Conservation (phyloP, 805 yeast species). For the Yarrowia sp. region DNA sequence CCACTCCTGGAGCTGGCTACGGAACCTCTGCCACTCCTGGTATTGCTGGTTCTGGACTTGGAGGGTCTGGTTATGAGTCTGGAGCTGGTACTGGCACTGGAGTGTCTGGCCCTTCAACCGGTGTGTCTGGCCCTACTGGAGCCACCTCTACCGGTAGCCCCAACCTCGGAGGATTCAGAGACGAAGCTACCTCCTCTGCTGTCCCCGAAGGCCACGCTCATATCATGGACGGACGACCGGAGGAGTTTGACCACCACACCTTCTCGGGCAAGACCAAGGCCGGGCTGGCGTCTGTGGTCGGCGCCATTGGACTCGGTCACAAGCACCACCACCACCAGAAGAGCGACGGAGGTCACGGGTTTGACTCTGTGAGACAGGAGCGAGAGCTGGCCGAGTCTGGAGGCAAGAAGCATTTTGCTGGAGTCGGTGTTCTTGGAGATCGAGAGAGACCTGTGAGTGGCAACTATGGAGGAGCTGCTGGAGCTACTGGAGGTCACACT, state of each 20-base stretch:
- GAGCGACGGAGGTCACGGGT: conserved; percentile 5
- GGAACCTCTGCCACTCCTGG: neutral
- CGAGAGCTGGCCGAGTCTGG: conserved; percentile 8
- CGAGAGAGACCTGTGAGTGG: neutral
- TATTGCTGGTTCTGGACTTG: neutral
- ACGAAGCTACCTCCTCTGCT: neutral
- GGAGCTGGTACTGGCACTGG: neutral
- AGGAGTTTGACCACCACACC: conserved; percentile 15
- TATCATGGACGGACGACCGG: conserved; percentile 24
- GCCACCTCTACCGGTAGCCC: neutral
- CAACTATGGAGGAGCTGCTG: neutral
- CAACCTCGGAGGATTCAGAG: conserved; percentile 10
- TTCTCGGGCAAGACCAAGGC: conserved; percentile 32
- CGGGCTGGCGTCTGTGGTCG: conserved; percentile 26
- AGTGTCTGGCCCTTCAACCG: neutral
- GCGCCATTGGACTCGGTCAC: conserved; percentile 10
- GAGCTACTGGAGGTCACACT: neutral
- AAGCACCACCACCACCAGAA: neutral
- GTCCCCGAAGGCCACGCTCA: neutral
- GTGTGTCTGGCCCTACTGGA: neutral
- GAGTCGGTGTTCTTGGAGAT: neutral
- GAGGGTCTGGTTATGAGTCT: neutral
- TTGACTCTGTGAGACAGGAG: conserved; percentile 17
- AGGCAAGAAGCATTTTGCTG: conserved; percentile 28
- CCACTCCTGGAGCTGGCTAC: conserved; percentile 3